Evolutionary conservation across 306 rosid species (phyloP).

Genomic region (Cercis canadensis): DNA sequence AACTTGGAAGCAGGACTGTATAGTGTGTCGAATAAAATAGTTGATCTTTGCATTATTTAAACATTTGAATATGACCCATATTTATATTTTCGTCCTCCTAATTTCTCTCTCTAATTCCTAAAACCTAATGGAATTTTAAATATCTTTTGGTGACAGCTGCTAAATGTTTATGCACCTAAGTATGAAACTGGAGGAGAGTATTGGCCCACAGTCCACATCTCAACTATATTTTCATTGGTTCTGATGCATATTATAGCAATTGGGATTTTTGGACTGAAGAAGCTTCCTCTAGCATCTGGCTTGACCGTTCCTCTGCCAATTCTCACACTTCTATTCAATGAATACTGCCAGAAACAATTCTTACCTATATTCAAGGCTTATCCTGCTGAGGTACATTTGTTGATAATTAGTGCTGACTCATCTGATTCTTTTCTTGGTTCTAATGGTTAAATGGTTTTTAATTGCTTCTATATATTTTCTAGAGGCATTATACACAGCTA

Average conservation of each 20-base stretch:
- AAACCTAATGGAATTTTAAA: conserved; percentile 26
- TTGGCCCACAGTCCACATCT: conserved; percentile 77
- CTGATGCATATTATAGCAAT: conserved; percentile 85
- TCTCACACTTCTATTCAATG: conserved; percentile 82
- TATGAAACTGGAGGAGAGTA: conserved; percentile 72
- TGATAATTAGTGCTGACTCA: background rate
- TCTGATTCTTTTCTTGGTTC: conserved; percentile 24
- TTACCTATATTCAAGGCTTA: conserved; percentile 59
- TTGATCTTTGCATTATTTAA: background rate
- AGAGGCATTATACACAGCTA: background rate
- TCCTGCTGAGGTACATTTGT: conserved; percentile 69
- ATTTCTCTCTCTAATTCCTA: conserved; percentile 9
- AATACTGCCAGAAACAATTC: conserved; percentile 73
- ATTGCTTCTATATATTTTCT: background rate
- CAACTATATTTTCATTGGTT: conserved; percentile 73
- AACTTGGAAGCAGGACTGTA: conserved; percentile 9
- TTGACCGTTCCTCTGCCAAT: conserved; percentile 77
- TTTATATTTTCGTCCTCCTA: background rate
- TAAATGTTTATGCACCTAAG: conserved; percentile 73
- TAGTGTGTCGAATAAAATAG: conserved; percentile 16
- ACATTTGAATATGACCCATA: background rate
- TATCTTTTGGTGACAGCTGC: conserved; percentile 53
- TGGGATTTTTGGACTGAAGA: conserved; percentile 80
- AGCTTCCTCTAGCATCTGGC: conserved; percentile 65
- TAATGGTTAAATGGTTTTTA: background rate